Base-by-base conservation (phyloP, 768 basidiomycete species). In the Termitomyces sp. region DNA sequence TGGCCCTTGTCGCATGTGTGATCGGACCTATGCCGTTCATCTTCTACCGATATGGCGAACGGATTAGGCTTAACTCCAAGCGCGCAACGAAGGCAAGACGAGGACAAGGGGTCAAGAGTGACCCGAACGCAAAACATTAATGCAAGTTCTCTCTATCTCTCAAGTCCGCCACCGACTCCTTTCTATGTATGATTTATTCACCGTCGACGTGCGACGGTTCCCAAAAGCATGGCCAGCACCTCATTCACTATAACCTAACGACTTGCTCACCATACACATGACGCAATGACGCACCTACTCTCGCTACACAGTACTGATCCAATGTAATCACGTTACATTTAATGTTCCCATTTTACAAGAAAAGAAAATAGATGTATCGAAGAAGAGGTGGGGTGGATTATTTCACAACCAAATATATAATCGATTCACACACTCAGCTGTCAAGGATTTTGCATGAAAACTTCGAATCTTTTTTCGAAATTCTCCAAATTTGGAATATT, bases 11-110 rank as follows among this genome's bases (percentile, higher is more conserved):
- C 10, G 63, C 70, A 9, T 61, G 67, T 3, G 64, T 60, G 5
- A 74, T 76, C 41, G 64, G 64, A 14, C 74, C 75, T 9, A 74
- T 76, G 52, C 73, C 74, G 14, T 77, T 75, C 54, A 59, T 77
- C 11, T 76, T 77, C 54, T 75, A 67, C 49, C 59, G 60, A 48
- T 71, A 70, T 60, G 82, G 81, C 4, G 70, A 72, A 28, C 58
- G 46, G 33, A 78, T 84, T 46, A 67, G 83, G 51, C 35, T 35
- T n/a, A 23, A 50, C n/a, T 60, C 54, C n/a, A 50, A 45, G 30
- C 41, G 47, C 6, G 60, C 62, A 15, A 57, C 42, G 8, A 54
- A 46, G 17, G 60, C 55, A 9, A 45, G 45, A 37, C 45, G 57
- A 48, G 57, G 60, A 53, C 47, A 59, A 28, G 62, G 62, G 15